These are phyloP conservation scores for Aspergillus fumigatus DNA, from an alignment of 2,329 filamentous ascomycete species.

Conservation along the genomic window DNA sequence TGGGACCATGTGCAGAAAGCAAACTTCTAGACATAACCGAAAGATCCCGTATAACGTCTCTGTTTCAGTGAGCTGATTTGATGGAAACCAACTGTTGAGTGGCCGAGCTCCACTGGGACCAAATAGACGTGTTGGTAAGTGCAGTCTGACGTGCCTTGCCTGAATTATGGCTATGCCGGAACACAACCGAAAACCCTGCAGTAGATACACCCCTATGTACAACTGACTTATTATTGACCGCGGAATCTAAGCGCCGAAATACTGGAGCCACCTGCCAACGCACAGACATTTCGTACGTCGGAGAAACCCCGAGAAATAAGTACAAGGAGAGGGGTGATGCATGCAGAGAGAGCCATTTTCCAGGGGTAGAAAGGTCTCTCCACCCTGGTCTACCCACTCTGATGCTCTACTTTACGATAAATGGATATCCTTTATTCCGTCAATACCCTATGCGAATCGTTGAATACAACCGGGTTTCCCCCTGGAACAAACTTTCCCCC, in stretches of 20 bases:
- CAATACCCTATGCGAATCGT: too few species aligned
- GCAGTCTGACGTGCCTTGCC: neutral
- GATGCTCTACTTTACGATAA: neutral
- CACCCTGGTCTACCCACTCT: neutral
- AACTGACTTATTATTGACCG: neutral
- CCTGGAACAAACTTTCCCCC: neutral
- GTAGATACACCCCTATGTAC: neutral
- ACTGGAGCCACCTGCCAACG: neutral
- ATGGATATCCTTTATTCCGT: neutral
- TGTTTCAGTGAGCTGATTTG: neutral
- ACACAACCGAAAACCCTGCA: neutral
- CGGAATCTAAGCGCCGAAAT: neutral
- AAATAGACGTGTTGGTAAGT: neutral
- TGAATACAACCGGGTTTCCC: neutral
- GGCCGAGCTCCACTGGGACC: neutral
- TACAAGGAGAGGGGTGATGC: neutral
- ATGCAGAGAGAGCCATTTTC: neutral
- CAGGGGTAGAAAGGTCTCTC: neutral
- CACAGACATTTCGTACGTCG: neutral
- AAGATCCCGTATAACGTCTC: neutral
- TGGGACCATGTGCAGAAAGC: neutral
- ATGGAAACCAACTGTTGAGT: neutral
- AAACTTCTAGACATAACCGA: neutral
- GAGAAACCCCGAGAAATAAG: neutral
- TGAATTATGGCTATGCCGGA: neutral